Percentiles rank a stretch among this genome's conserved stretches.
These are phyloP conservation scores for Blastobotrys capitulatus DNA, from an alignment of 1,139 yeast species.

Conservation along the genomic window DNA sequence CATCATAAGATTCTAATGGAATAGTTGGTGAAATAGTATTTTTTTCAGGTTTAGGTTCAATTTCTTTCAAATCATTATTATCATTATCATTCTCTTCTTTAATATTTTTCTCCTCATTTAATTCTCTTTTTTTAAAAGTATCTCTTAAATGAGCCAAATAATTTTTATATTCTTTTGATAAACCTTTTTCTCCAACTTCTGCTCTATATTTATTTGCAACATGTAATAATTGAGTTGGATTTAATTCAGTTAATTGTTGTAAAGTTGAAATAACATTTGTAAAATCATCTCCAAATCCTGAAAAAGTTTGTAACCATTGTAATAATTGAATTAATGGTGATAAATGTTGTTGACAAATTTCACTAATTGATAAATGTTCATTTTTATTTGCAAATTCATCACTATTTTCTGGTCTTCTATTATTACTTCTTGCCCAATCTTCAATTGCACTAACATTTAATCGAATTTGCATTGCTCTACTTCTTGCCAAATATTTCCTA, in stretches of 20 bases:
- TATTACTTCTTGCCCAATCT: constrained; percentile 87
- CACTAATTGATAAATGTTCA: constrained; percentile 26
- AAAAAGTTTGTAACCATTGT: constrained; percentile 87
- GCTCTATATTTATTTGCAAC: constrained; percentile 73
- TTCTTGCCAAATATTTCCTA: constrained; percentile 65
- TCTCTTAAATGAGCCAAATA: constrained; percentile 31
- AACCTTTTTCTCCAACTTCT: constrained; percentile 66
- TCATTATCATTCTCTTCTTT: constrained; percentile 2
- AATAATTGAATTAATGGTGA: constrained; percentile 72
- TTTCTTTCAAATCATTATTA: constrained; percentile 9
- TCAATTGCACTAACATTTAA: constrained; percentile 80
- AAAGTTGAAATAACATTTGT: constrained; percentile 47
- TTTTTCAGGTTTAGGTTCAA: constrained; percentile 12
- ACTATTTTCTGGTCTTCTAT: constrained; percentile 45
- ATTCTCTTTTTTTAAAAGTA: constrained; percentile 26
- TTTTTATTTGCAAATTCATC: constrained; percentile 33
- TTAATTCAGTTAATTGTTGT: constrained; percentile 45
- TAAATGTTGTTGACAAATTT: constrained; percentile 60
- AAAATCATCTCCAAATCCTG: constrained; percentile 57
- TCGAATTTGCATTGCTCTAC: constrained; percentile 84
- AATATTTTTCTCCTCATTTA: not conserved
- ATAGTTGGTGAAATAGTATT: constrained; percentile 7
- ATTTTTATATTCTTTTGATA: constrained; percentile 35
- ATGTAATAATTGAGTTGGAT: constrained; percentile 65
- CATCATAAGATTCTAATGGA: constrained; percentile 14